phyloP scores from a whole-genome alignment of 2,329 filamentous ascomycete genomes.

The Nemania abortiva region DNA sequence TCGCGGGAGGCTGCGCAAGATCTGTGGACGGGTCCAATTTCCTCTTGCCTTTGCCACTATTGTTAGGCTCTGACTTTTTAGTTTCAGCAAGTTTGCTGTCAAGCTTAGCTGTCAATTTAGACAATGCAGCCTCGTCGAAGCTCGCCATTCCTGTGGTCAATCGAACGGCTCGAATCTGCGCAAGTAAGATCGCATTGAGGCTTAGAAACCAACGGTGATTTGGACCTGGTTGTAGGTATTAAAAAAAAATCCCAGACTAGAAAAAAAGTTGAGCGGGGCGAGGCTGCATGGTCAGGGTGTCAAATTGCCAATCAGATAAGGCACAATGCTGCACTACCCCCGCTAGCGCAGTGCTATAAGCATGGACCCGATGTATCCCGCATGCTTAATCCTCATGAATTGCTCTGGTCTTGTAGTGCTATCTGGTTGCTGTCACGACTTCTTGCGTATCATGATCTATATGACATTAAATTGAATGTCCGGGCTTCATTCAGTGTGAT shows the following conservation, averaged over 20 bases:
- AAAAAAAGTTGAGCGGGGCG: slow-evolving; percentile 49
- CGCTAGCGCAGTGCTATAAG: slow-evolving; percentile 13
- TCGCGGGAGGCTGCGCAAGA: slow-evolving; percentile 42
- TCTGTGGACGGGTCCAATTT: slow-evolving; percentile 58
- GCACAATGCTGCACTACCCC: not conserved
- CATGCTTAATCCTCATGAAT: too few relatives aligned
- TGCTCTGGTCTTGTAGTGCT: not conserved
- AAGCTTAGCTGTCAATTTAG: slow-evolving; percentile 67
- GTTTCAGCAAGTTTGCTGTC: slow-evolving; percentile 62
- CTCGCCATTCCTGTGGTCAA: slow-evolving; percentile 46
- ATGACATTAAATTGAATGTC: not conserved
- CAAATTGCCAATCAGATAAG: slow-evolving; percentile 25
- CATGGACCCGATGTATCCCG: not conserved
- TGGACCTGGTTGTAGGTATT: not conserved
- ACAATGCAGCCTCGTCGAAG: slow-evolving; percentile 65
- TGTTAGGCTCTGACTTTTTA: slow-evolving; percentile 48
- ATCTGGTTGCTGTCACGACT: not conserved
- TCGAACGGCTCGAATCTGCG: not conserved
- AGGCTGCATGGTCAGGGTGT: slow-evolving; percentile 33
- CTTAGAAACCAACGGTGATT: slow-evolving; percentile 16
- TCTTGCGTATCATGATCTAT: not conserved
- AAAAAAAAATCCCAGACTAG: slow-evolving; percentile 35
- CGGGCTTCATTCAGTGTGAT: not conserved
- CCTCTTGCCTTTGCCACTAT: slow-evolving; percentile 52
- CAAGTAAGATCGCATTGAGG: slow-evolving; percentile 5